Percentiles rank a stretch among this genome's conserved stretches.
These are phyloP conservation scores for Macadamia tetraphylla DNA, from an alignment of 164 flowering plant species.

Conservation along the genomic window DNA sequence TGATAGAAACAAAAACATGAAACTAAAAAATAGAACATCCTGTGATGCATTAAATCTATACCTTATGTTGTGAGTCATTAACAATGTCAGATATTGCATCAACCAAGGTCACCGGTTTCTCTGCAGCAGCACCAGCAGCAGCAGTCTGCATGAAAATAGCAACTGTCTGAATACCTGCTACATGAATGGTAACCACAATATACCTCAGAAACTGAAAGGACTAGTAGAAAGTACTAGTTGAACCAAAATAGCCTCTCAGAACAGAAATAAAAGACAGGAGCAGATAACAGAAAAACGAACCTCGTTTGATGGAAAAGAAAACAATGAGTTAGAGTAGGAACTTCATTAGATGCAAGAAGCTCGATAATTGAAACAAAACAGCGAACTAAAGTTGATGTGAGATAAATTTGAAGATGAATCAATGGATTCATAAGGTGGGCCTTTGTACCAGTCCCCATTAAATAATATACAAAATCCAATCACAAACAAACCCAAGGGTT, in stretches of 20 bases:
- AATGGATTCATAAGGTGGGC: too few relatives aligned
- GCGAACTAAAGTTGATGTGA: too few relatives aligned
- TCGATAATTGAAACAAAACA: too few relatives aligned
- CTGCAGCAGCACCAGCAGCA: conserved; percentile 13
- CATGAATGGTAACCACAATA: conserved; percentile 74
- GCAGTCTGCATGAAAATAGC: conserved; percentile 99
- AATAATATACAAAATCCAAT: too few relatives aligned
- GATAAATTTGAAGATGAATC: too few relatives aligned
- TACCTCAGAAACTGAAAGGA: conserved; percentile 62
- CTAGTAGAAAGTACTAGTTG: conserved; percentile 17
- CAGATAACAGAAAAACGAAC: conserved; percentile 1
- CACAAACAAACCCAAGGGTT: too few relatives aligned
- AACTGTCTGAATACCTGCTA: conserved; percentile 99
- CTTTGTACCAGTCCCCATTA: too few relatives aligned
- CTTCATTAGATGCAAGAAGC: too few relatives aligned
- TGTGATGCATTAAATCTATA: conserved; percentile 11
- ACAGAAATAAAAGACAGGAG: neutral
- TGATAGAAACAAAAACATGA: too few relatives aligned
- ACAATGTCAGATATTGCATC: conserved; percentile 47
- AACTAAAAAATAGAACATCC: too few relatives aligned
- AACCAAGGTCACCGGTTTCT: conserved; percentile 39
- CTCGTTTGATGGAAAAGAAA: neutral
- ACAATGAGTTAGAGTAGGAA: neutral
- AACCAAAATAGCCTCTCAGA: conserved; percentile 11
- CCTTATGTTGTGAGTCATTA: conserved; percentile 81